Evolutionary conservation across 2,329 filamentous ascomycete species (phyloP).

Genomic region (Arthrobotrys musiformis): DNA sequence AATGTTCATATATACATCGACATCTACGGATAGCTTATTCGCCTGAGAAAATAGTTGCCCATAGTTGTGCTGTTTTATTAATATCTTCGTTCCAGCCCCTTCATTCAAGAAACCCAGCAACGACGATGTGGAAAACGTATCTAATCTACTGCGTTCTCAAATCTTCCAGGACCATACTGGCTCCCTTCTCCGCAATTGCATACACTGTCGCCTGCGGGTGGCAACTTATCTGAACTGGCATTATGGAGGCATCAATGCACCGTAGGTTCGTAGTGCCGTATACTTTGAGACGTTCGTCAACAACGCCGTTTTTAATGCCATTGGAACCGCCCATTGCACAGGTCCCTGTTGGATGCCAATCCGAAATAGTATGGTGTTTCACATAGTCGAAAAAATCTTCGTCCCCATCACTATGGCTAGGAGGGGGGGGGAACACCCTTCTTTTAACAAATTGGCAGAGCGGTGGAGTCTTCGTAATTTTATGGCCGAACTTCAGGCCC

Average conservation of each 20-base stretch:
- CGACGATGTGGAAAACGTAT: not conserved
- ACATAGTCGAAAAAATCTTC: constrained; percentile 62
- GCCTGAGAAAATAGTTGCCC: no score
- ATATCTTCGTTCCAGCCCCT: no score
- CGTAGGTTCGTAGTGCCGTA: constrained; percentile 65
- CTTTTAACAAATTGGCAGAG: constrained; percentile 62
- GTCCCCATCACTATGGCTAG: constrained; percentile 50
- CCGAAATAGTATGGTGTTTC: constrained; percentile 61
- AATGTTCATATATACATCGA: no score
- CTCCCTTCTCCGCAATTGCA: constrained; percentile 48
- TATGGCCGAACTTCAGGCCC: constrained; percentile 63
- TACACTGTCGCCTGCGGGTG: constrained; percentile 58
- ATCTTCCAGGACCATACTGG: constrained; percentile 56
- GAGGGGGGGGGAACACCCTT: constrained; percentile 61
- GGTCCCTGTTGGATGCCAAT: constrained; percentile 64
- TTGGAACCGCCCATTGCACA: constrained; percentile 63
- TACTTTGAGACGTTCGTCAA: constrained; percentile 64
- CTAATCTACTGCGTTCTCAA: not conserved
- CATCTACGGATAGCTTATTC: no score
- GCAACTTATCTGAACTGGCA: constrained; percentile 54
- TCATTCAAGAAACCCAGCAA: no score
- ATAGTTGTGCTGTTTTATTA: no score
- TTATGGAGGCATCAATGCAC: constrained; percentile 61
- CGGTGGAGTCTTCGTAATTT: constrained; percentile 63
- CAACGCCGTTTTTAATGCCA: constrained; percentile 64